Evolutionary conservation across 345 rosid genomes (phyloP), one percentile per base, ranked within the genome.

Genomic region (Hibiscus mutabilis): DNA sequence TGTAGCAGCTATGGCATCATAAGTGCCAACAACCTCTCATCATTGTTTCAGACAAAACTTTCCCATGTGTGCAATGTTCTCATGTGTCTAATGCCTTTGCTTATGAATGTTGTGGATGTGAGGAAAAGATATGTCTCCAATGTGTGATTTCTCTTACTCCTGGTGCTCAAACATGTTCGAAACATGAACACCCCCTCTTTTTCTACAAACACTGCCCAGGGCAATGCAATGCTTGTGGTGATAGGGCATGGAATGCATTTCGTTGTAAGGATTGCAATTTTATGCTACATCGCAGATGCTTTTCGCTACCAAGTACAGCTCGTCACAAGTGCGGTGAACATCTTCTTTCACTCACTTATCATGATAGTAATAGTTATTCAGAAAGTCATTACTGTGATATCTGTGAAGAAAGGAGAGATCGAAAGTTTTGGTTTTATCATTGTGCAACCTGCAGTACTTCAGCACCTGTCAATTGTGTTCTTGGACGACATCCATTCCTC

Each of bases 31-130:
- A 15, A 15, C 6, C 42, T 0, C 5, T 60, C 7, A 5, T 25
- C 35, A 35, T 58, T 13, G 12, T 8, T 13, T 58, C 62, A 13
- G n/a, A 13, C 35, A 0, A 27, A 2, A 0, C 12, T 5, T 59
- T 59, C 3, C 0, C 0, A 0, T 59, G 62, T 25, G 62, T 0
- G 12, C 0, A 0, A 4, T 25, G 35, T 59, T 0, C 0, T 1
- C 0, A 0, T 0, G 0, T 1, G 11, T 25, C 5, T 18, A 2
- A 18, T 8, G 24, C 12, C 11, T 53, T 53, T 53, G 24, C 24
- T 0, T 53, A 14, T 59, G 12, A 25, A 25, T 59, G 62, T 59
- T 8, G 13, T 4, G 19, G 25, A 59, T 14, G 62, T 14, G 1
- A 6, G 8, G 0, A 0, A 4, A 0, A 0, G 0, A 14, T 9